Evolutionary conservation across 495 filamentous ascomycete species (phyloP).

Genomic region (Podospora comata): DNA sequence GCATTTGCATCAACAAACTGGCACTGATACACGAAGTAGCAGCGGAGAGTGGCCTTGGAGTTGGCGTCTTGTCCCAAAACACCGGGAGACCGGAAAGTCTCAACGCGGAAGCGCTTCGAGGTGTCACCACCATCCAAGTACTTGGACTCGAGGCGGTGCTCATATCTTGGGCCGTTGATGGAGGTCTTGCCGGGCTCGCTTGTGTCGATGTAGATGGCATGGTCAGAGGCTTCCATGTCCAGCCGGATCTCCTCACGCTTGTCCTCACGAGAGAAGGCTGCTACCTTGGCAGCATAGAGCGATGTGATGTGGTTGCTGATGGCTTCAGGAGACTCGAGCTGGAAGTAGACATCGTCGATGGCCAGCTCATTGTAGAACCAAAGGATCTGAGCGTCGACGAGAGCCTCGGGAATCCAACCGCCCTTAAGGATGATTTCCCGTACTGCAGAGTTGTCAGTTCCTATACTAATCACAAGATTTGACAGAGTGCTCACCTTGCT

Average conservation of each 20-base stretch:
- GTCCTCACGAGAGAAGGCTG: conserved; percentile 89
- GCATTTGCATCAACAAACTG: conserved; percentile 75
- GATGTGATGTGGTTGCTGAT: conserved; percentile 94
- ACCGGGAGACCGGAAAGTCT: conserved; percentile 92
- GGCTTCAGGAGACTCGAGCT: conserved; percentile 80
- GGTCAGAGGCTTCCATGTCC: conserved; percentile 91
- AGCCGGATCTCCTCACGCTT: conserved; percentile 89
- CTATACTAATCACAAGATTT: neutral
- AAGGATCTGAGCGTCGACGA: conserved; percentile 77
- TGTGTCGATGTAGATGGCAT: conserved; percentile 98
- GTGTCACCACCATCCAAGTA: conserved; percentile 76
- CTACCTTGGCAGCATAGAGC: conserved; percentile 94
- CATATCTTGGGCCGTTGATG: conserved; percentile 77
- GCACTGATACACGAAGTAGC: conserved; percentile 98
- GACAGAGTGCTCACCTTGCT: conserved; percentile 58
- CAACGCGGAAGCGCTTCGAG: conserved; percentile 72
- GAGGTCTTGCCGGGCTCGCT: conserved; percentile 79
- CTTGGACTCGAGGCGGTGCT: conserved; percentile 90
- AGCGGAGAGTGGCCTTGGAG: conserved; percentile 77
- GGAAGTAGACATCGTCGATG: conserved; percentile 99
- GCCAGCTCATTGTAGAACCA: conserved; percentile 99
- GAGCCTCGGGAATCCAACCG: conserved; percentile 79
- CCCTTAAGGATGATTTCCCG: conserved; percentile 40
- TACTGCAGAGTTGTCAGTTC: conserved; percentile 36
- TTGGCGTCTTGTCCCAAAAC: conserved; percentile 50